Base-by-base conservation (phyloP, 371 early-diverging fungal species). In the Mucor mucedo region DNA sequence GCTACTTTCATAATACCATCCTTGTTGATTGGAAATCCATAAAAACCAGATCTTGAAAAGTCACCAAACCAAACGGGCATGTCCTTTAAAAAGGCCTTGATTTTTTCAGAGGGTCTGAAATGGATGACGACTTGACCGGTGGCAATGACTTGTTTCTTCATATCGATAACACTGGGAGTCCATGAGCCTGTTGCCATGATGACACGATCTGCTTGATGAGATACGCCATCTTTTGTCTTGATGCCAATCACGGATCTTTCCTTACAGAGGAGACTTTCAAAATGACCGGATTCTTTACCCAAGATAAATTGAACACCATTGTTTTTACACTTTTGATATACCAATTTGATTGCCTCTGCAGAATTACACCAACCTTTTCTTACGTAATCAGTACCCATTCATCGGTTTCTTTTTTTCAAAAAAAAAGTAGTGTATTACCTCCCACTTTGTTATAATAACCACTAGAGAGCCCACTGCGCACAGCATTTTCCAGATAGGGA, bases 111-210 rank as follows among this genome's bases (percentile, higher is more conserved):
- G 13, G 68, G 63, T 55, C 76, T 64, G 53, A 87, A 71, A 29
- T 85, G 84, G 9, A 84, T 56, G 1, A 87, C 85, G 4, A 82
- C 72, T 62, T 84, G 84, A 5, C 82, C 87, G 5, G 83, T 72
- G 0, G 86, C 82, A 10, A 69, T 63, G 30, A 83, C 56, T 21
- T 73, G 55, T 13, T 63, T 57, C 21, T 62, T 58, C 47, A 82
- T 55, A 39, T 83, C 77, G 2, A 87, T 62, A 3, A 85, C 5
- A 14, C 78, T 70, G 0, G 80, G 72, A n/a, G 83, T 81, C 87
- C 87, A 87, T 11, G 81, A 70, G 8, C 87, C 87, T 13, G 84
- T 78, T 0, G 82, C 77, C 52, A 85, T 57, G 3, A 87, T 48
- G 0, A 87, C 79, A 5, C 56, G 60, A 50, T 77, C 83, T 0